Percentiles rank a stretch among this genome's conserved stretches.
Evolutionary conservation across 345 rosid species (phyloP).

Genomic region (Moricandia moricandioides): DNA sequence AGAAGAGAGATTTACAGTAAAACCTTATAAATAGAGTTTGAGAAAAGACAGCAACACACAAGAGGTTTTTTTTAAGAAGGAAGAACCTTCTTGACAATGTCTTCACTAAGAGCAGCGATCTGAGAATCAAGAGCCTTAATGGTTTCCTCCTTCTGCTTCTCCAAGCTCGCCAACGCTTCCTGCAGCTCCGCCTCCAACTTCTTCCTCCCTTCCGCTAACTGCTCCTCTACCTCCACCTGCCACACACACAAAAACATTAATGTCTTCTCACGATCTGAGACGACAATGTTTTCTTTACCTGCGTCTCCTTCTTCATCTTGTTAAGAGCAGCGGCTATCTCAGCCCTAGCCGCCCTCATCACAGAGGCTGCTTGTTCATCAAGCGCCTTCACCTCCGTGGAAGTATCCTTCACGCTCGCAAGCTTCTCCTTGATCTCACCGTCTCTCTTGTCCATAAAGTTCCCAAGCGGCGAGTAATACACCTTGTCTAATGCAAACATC

Average conservation of each 20-base stretch:
- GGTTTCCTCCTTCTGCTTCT: slow-evolving; percentile 86
- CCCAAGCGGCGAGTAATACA: slow-evolving; percentile 79
- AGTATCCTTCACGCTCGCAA: slow-evolving; percentile 73
- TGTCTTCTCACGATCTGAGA: not conserved
- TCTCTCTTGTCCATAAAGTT: slow-evolving; percentile 89
- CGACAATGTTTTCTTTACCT: slow-evolving; percentile 7
- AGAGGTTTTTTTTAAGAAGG: slow-evolving; percentile 39
- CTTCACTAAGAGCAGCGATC: slow-evolving; percentile 70
- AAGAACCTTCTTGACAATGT: slow-evolving; percentile 88
- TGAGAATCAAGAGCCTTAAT: slow-evolving; percentile 75
- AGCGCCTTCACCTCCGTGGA: slow-evolving; percentile 78
- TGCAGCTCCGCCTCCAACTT: slow-evolving; percentile 76
- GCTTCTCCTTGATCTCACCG: slow-evolving; percentile 71
- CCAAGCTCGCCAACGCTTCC: slow-evolving; percentile 71
- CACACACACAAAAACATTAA: not conserved
- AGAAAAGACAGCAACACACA: not conserved
- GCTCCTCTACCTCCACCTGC: slow-evolving; percentile 66
- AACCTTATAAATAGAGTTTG: not conserved
- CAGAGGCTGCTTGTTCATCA: slow-evolving; percentile 74
- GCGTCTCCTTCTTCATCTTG: slow-evolving; percentile 89
- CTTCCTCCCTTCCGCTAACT: slow-evolving; percentile 63
- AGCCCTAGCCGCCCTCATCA: slow-evolving; percentile 86
- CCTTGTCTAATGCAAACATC: slow-evolving; percentile 83
- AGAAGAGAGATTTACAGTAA: slow-evolving; percentile 34
- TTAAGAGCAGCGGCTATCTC: slow-evolving; percentile 84